Base-by-base conservation (phyloP, 2,329 filamentous ascomycete species). In the Ophiostoma tasmaniense region DNA sequence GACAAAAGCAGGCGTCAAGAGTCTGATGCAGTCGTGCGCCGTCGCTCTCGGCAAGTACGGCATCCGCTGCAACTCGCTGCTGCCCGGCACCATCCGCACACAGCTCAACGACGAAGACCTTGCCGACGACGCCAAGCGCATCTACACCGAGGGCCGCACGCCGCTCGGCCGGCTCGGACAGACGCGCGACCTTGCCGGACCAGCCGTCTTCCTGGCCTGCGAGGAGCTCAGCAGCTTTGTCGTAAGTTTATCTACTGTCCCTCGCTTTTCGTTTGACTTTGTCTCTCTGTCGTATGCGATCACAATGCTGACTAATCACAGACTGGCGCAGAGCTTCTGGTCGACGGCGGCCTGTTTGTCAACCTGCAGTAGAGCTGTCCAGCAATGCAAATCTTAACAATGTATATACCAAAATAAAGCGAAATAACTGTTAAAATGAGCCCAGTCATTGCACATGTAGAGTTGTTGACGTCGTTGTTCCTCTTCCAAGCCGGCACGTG, bases 341-440 rank as follows among this genome's bases (percentile, higher is more conserved):
- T 92, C 11, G 90, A 92, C 78, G 90, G 90, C 11, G 90, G 89
- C 0, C 77, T 90, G 69, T 92, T 89, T 79, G 89, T 91, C 5
- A 90, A 91, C 77, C 78, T 92, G 72, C 88, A 90, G 74, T 74
- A 68, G 45, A 11, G n/a, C n/a, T 55, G 11, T 3, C 50, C 8
- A 13, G 4, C 3, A 7, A 1, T 25, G 2, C 13, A 25, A 25
- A 22, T 33, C 33, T 4, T 33, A 28, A 55, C n/a, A 55, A 14
- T 55, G 50, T 55, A n/a, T 1, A 37, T 22, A 64, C 13, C 33
- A 50, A 65, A 65, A 59, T 30, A 39, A 14, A 66, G 50, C n/a
- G n/a, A 22, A 55, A 55, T 13, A 13, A 25, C n/a, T 25, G 22
- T 17, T 17, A 25, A 13, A 11, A 25, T 2, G 0, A 4, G 20